Base-by-base conservation (phyloP, 2,329 filamentous ascomycete species). In the Sporothrix schenckii region DNA sequence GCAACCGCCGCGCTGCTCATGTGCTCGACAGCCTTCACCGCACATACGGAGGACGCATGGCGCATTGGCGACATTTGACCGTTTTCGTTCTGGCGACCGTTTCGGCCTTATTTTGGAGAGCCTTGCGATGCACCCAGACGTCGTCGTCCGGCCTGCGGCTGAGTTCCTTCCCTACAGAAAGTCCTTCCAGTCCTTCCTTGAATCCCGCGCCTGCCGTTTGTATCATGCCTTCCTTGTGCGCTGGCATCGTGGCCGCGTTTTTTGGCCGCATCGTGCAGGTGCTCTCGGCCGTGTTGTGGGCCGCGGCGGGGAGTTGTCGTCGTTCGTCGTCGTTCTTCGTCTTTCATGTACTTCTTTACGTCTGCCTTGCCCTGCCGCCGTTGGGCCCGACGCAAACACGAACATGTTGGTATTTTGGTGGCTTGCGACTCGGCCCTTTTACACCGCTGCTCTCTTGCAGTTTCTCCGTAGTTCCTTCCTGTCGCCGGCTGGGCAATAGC, bases 191-290 rank as follows among this genome's bases (percentile, higher is more conserved):
- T 30, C 52, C 52, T 68, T 68, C 52, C 19, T 56, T 41, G 49
- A 3, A 19, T 60, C 44, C 66, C 53, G 52, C 66, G 41, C 41
- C 53, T 69, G 41, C 66, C 39, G 52, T 58, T 68, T 66, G 49
- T 54, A 24, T 56, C 27, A 39, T 61, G 39, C 9, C 56, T 21
- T 61, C n/a, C 34, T 61, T 61, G 56, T 61, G 56, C 34, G 34
- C 56, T 61, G 56, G 34, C 66, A 27, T 47, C 44, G 39, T 39
- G 66, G 66, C 66, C 66, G 66, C 66, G 41, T 60, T 69, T 39
- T 69, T 39, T 52, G 66, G 66, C 54, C 66, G 41, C 66, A 69
- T 41, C 66, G 41, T 49, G 60, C 60, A 65, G 60, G 13, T n/a
- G 19, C n/a, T 41, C 21, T 53, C 63, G 47, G 63, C 47, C 47